Conservation (phyloP, 371 early-diverging fungal species). For the Mucor racemosus region DNA sequence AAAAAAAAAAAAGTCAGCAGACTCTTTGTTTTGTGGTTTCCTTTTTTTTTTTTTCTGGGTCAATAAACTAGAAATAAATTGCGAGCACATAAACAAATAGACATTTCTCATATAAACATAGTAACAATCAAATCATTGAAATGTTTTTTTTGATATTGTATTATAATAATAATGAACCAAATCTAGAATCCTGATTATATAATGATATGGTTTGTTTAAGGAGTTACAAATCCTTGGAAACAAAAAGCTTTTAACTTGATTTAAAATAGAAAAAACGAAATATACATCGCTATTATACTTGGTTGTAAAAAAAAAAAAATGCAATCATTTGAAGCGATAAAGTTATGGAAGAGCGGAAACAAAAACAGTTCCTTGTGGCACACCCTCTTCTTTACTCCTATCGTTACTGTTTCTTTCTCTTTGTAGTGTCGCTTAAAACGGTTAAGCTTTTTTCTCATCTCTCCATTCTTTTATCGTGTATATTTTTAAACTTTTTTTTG, state of each 20-base stretch:
- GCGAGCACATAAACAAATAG: background rate
- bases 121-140: background rate
- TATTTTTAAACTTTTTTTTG: background rate
- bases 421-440: conserved; percentile 3
- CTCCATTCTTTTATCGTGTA: conserved; percentile 7
- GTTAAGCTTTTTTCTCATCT: conserved; percentile 13
- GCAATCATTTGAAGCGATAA: background rate
- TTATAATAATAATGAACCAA: background rate
- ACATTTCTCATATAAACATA: background rate
- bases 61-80: background rate
- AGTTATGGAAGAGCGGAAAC: conserved; percentile 12
- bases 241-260: background rate
- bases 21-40: background rate
- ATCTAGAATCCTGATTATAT: background rate
- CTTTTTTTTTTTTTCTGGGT: conserved; percentile 2
- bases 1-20: conserved; percentile 21
- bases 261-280: background rate
- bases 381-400: conserved; percentile 17
- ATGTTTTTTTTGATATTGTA: background rate
- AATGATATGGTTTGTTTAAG: background rate
- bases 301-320: conserved; percentile 1
- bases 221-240: background rate
- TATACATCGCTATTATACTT: background rate
- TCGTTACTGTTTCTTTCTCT: conserved; percentile 14
- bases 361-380: conserved; percentile 1